Base-by-base conservation (phyloP, 148 eudicot genomes). In the Persicaria maculosa region DNA sequence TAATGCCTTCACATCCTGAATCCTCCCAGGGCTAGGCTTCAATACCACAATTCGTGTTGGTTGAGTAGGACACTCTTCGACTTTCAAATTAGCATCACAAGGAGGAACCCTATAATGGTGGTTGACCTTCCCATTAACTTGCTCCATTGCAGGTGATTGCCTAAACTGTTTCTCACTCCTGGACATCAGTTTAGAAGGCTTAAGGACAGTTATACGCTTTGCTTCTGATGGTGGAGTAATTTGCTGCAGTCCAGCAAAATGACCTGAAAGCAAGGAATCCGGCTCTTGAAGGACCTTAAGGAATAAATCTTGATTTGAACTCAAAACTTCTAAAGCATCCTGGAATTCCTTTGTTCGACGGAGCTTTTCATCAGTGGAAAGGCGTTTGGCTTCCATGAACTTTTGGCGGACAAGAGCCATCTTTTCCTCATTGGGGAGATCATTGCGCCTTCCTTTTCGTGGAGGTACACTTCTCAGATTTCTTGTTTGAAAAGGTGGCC, bases 31-130 rank as follows among this genome's bases (percentile, higher is more conserved):
- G 81, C 87, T 92, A 68, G 99, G 99, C 81, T 92, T 95, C 73
- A 95, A 74, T 52, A 95, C 97, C 10, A 95, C 97, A 78, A 95
- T 95, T 47, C 97, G 85, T 52, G 97, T 95, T 57, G 99, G 88
- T 75, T 90, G 96, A 73, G 83, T 40, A 53, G 86, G 86, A 75
- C 72, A 81, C 74, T 91, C 93, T 80, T 79, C 76, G 71, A 53
- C 52, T 68, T 80, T 86, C 88, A 86, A 85, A 44, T 77, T 75
- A 2, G 83, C 74, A 77, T 82, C 77, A 47, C 86, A 79, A 77
- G 85, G 85, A 71, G 89, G 78, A 81, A 85, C 76, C n/a, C 86
- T 86, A 74, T 62, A 55, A 75, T 61, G 75, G 67, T 76, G 83
- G 75, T 76, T 81, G 65, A 85, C 90, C 81, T 83, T 73, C 31